Evolutionary conservation across 345 rosid genomes (phyloP).

Genomic region (Populus deltoides): DNA sequence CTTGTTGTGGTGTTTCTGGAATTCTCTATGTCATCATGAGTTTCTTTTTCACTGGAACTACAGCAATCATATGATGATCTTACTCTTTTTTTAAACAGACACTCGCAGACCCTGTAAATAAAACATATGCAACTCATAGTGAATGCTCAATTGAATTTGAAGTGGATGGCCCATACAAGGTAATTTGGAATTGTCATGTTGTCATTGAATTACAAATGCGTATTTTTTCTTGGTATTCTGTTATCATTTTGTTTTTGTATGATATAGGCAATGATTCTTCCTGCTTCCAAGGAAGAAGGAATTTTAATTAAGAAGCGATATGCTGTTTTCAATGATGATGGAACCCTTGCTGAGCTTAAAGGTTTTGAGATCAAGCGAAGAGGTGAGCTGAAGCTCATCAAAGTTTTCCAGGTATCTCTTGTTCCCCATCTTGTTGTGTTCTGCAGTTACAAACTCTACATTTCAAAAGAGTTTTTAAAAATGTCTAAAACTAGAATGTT

Average conservation of each 20-base stretch:
- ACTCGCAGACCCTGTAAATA: conserved; percentile 68
- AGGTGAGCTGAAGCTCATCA: conserved; percentile 98
- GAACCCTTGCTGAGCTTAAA: conserved; percentile 96
- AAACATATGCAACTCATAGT: conserved; percentile 71
- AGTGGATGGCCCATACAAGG: conserved; percentile 99
- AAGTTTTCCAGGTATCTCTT: conserved; percentile 82
- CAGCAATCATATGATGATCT: conserved; percentile 16
- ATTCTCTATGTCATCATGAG: background rate
- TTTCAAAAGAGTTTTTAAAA: background rate
- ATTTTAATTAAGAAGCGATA: conserved; percentile 91
- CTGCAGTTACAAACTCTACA: background rate
- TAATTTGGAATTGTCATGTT: conserved; percentile 22
- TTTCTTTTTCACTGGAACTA: conserved; percentile 2
- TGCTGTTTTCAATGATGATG: conserved; percentile 98
- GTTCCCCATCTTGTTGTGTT: background rate
- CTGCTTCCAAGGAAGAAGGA: conserved; percentile 99
- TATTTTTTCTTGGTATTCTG: conserved; percentile 15
- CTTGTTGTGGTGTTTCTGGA: conserved; percentile 14
- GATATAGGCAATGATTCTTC: conserved; percentile 91
- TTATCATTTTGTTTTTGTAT: conserved; percentile 14
- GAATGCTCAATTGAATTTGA: conserved; percentile 99
- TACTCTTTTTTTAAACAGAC: conserved; percentile 48
- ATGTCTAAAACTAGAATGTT: background rate
- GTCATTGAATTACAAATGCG: conserved; percentile 1
- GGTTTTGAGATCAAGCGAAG: conserved; percentile 99